Percentiles rank a stretch among this genome's conserved stretches.
These are phyloP conservation scores for Corinectria fuckeliana DNA, from an alignment of 2,329 filamentous ascomycete genomes.

Conservation along the genomic window DNA sequence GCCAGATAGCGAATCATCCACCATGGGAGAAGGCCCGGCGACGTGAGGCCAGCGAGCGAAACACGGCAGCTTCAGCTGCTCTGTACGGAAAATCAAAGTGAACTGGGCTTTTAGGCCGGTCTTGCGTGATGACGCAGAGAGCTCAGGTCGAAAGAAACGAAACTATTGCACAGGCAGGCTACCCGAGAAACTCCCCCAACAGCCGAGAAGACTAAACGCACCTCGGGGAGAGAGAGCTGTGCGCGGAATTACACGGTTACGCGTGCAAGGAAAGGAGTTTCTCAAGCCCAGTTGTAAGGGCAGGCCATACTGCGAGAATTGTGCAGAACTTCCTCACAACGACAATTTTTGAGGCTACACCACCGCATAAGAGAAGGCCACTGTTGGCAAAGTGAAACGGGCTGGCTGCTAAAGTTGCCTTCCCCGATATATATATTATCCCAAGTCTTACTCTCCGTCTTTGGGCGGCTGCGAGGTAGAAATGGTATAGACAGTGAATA, in stretches of 20 bases:
- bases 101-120: neutral
- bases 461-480: neutral
- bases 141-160: neutral
- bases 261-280: neutral
- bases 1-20: slow-evolving; percentile 23
- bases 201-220: too few relatives aligned
- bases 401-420: neutral
- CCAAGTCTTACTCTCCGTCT: neutral
- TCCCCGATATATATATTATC: slow-evolving; percentile 6
- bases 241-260: neutral
- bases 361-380: neutral
- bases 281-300: neutral
- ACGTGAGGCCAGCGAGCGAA: neutral
- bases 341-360: neutral
- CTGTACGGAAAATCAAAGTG: slow-evolving; percentile 11
- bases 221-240: too few relatives aligned
- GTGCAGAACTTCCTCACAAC: neutral
- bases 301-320: neutral
- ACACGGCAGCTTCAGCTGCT: neutral
- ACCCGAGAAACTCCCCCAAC: neutral
- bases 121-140: neutral
- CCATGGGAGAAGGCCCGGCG: neutral
- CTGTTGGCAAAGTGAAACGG: neutral
- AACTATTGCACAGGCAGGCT: too few relatives aligned
- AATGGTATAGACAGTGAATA: slow-evolving; percentile 2